These are phyloP conservation scores for Capsicum rhomboideum DNA, from an alignment of 257 asterid species.

Conservation along the genomic window DNA sequence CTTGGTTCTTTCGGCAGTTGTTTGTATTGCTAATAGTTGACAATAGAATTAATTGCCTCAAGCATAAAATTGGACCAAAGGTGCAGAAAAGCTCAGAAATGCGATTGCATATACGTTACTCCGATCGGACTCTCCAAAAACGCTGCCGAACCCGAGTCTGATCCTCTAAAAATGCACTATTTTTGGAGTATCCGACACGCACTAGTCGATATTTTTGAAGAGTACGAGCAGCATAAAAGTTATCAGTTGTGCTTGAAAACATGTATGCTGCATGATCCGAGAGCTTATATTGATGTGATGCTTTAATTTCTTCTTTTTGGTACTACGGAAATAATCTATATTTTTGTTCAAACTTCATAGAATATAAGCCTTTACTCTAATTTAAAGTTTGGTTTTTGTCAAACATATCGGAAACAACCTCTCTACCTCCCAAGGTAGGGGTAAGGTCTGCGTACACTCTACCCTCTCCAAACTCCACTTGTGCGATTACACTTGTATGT, in stretches of 20 bases:
- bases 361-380: neutral
- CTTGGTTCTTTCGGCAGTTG: too few species aligned
- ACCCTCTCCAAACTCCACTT: too few species aligned
- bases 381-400: too few species aligned
- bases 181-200: neutral
- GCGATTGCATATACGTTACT: neutral
- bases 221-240: neutral
- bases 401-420: too few species aligned
- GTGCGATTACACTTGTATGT: too few species aligned
- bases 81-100: neutral
- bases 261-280: neutral
- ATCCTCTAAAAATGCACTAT: neutral
- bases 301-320: neutral
- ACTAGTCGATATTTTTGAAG: neutral
- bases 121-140: neutral
- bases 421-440: too few species aligned
- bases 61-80: neutral
- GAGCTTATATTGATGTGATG: neutral
- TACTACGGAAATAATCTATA: neutral
- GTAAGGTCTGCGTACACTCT: too few species aligned
- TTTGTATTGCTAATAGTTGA: neutral
- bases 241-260: neutral
- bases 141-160: too few species aligned
- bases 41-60: too few species aligned
- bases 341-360: neutral